Evolutionary conservation across 202 grass and related monocot genomes (phyloP), one percentile per base, ranked within the genome.

Genomic region (Zizania palustris): DNA sequence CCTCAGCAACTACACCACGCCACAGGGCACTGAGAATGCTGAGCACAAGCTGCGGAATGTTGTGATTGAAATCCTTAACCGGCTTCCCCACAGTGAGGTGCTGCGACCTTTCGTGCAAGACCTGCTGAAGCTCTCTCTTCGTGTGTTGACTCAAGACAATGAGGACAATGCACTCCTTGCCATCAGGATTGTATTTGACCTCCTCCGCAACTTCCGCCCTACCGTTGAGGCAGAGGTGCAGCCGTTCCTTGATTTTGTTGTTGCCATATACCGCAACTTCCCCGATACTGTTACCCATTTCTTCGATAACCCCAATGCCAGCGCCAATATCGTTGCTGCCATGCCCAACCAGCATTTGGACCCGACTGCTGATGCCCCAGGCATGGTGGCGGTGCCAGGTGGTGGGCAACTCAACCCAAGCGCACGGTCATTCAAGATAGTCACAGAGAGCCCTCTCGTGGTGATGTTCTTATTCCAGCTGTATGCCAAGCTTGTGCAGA

Each of bases 401-500:
- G 87, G 80, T 74, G 81, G 92, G 38, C 89, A 90, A 68, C 88
- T 99, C 64, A 99, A 99, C 78, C 87, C 92, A 22, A 96, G 96
- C 51, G 82, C 92, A 22, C 82, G 84, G 28, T 99, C 96, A 75
- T 99, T 99, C 85, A 99, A 99, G 81, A 93, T 99, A 20, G 92
- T 99, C 34, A 96, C 92, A 0, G 96, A 99, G 87, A 99, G 89
- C 81, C 96, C 96, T 62, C 90, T 99, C 39, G 96, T 96, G 12
- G 96, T 99, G 34, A 99, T 99, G 96, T 99, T 99, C 79, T 92
- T 99, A 67, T 99, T 99, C 84, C 96, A 99, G 72, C 42, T 99
- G 34, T 96, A 99, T 79, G 83, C 89, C 0, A 99, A 99, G 83
- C 96, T 99, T 67, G 96, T 99, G 77, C 96, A 99, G 85, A 92